Evolutionary conservation across 441 rosid genomes (phyloP), one percentile per base, ranked within the genome.

Genomic region (Bocquillonia castaneifolia): DNA sequence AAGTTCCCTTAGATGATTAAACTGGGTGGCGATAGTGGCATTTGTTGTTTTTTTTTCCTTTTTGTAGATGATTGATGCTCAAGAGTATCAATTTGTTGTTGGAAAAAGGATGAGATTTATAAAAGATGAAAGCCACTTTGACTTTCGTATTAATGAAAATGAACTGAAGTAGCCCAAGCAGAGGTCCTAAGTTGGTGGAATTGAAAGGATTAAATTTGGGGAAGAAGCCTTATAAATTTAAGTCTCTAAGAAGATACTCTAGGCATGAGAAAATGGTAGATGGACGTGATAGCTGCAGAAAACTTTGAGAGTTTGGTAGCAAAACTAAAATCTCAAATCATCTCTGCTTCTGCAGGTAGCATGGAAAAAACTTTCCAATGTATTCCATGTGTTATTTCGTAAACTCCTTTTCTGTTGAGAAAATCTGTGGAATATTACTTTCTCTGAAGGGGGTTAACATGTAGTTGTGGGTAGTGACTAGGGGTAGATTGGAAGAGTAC

Each of bases 151-250:
- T 34, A 13, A 6, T 20, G 29, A 52, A 22, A 50, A 31, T 48
- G 13, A 53, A 53, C 32, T 25, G 18, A 53, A 12, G 18, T 53
- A 25, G 44, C 10, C 40, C 48, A 28, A 42, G 57, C 26, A 25
- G 20, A 50, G 20, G 50, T 48, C 26, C 55, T 64, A 10, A 10
- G 6, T 13, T 18, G 44, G 18, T 34, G 42, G 32, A 8, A 47
- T 64, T 26, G 10, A 45, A 25, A 62, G 5, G 57, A 62, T 62
- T n/a, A 8, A 14, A 44, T 25, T 25, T 15, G 26, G 50, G 37
- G 65, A 61, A 34, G 51, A 42, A 44, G n/a, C n/a, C n/a, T n/a
- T n/a, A n/a, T n/a, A n/a, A n/a, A 15, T 62, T 42, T 18, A 40
- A 37, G 39, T 7, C 17, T 25, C 23, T 14, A 53, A 45, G 52